phyloP scores from a whole-genome alignment of 1,284 basidiomycete species.

The Grifola frondosa region DNA sequence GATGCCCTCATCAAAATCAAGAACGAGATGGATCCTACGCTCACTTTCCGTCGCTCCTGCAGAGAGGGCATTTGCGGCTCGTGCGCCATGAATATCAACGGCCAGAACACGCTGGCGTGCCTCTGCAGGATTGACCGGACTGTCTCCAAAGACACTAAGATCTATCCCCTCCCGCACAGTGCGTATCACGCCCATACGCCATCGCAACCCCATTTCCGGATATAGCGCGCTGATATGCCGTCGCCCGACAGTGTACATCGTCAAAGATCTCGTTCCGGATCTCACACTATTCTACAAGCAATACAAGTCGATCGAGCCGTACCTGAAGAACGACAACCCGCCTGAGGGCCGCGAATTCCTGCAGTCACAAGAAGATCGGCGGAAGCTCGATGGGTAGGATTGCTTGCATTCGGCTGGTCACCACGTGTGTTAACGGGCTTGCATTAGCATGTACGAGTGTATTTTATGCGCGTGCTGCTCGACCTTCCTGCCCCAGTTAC shows the following conservation, averaged over 20 bases:
- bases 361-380: conserved; percentile 89
- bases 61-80: conserved; percentile 98
- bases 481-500: conserved; percentile 92
- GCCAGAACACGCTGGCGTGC: conserved; percentile 97
- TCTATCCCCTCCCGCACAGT: conserved; percentile 99
- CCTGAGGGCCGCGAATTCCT: conserved; percentile 83
- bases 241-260: conserved; percentile 83
- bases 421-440: not conserved
- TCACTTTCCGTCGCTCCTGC: conserved; percentile 96
- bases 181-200: conserved; percentile 33
- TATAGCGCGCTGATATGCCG: not conserved
- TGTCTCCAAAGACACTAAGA: conserved; percentile 74
- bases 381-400: conserved; percentile 84
- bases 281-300: conserved; percentile 97
- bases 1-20: conserved; percentile 99
- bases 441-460: conserved; percentile 80
- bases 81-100: conserved; percentile 99
- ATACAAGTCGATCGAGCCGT: conserved; percentile 99
- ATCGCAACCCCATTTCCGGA: not conserved
- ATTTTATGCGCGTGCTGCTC: conserved; percentile 95
- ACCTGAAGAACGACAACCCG: conserved; percentile 88
- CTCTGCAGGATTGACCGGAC: conserved; percentile 92
- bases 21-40: conserved; percentile 95
- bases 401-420: not conserved
- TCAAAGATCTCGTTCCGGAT: conserved; percentile 96